A percentile compares a stretch with the other conserved stretches of the same genome.
phyloP scores from a whole-genome alignment of 208 protist genomes.

The Trypanosoma boissoni region DNA sequence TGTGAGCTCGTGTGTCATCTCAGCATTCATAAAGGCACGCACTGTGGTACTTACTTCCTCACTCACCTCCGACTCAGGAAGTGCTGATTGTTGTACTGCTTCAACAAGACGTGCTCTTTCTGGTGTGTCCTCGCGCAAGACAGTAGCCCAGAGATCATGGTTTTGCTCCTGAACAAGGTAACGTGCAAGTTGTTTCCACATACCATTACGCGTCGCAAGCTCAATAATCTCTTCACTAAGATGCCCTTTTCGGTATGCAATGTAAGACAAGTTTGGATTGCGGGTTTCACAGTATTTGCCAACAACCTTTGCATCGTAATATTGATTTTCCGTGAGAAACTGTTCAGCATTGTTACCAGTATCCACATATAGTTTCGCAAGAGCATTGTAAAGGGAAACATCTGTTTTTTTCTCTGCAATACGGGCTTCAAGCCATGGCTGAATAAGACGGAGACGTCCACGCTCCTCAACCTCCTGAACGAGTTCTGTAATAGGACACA shows the following conservation, averaged over 20 bases:
- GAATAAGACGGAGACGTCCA: slow-evolving; percentile 96
- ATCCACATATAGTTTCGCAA: slow-evolving; percentile 99
- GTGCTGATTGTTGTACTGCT: slow-evolving; percentile 97
- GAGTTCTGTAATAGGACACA: slow-evolving; percentile 93
- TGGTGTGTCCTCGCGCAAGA: slow-evolving; percentile 92
- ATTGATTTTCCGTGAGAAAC: slow-evolving; percentile 97
- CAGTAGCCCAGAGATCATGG: slow-evolving; percentile 96
- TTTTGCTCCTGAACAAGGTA: slow-evolving; percentile 98
- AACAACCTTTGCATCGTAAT: slow-evolving; percentile 95
- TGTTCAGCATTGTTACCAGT: slow-evolving; percentile 94
- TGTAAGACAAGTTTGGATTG: slow-evolving; percentile 97
- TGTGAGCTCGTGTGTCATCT: slow-evolving; percentile 99
- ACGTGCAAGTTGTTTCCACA: slow-evolving; percentile 96
- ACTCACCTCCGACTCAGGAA: slow-evolving; percentile 96
- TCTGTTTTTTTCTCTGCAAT: slow-evolving; percentile 95
- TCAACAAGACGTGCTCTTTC: slow-evolving; percentile 95
- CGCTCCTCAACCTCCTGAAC: slow-evolving; percentile 78
- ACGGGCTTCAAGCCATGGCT: slow-evolving; percentile 98
- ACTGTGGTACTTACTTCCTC: slow-evolving; percentile 99
- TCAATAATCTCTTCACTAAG: slow-evolving; percentile 98
- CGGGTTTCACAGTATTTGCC: slow-evolving; percentile 99
- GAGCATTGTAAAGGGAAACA: slow-evolving; percentile 96
- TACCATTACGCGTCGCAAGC: slow-evolving; percentile 95
- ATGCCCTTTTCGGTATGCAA: slow-evolving; percentile 95
- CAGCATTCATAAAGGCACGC: slow-evolving; percentile 98